Conservation (phyloP, 305 asterid species). For the Solanum hybrid region DNA sequence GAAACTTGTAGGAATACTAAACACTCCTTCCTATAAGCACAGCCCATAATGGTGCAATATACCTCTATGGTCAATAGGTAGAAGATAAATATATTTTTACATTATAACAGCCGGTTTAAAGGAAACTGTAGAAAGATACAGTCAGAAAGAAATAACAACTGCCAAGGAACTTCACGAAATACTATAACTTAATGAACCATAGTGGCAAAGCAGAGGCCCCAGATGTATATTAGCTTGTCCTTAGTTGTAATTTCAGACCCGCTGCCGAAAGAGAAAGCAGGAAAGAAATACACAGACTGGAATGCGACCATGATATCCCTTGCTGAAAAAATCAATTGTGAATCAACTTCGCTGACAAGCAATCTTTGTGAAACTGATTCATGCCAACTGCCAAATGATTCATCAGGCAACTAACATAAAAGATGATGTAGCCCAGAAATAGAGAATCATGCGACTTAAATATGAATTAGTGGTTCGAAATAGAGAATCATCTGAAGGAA, state of each 20-base stretch:
- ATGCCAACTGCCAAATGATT: background rate
- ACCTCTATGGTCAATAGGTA: background rate
- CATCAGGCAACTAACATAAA: background rate
- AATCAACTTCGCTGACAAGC: background rate
- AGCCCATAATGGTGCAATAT: background rate
- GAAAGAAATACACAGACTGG: background rate
- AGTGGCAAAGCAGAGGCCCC: background rate
- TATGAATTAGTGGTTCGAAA: background rate
- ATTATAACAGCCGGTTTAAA: background rate
- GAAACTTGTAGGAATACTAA: background rate
- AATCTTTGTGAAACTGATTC: background rate
- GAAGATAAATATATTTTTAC: background rate
- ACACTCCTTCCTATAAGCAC: background rate
- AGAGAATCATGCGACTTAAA: background rate
- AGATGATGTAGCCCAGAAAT: background rate
- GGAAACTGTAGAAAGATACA: background rate
- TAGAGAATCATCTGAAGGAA: background rate
- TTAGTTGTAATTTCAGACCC: background rate
- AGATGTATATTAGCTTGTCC: background rate
- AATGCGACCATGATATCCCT: background rate
- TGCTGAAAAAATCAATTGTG: background rate
- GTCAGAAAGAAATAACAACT: background rate
- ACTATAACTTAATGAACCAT: background rate
- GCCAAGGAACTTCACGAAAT: background rate
- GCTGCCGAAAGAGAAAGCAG: background rate